Conservation (phyloP, 2,329 filamentous ascomycete species). For the Ceratocystis ficicola region DNA sequence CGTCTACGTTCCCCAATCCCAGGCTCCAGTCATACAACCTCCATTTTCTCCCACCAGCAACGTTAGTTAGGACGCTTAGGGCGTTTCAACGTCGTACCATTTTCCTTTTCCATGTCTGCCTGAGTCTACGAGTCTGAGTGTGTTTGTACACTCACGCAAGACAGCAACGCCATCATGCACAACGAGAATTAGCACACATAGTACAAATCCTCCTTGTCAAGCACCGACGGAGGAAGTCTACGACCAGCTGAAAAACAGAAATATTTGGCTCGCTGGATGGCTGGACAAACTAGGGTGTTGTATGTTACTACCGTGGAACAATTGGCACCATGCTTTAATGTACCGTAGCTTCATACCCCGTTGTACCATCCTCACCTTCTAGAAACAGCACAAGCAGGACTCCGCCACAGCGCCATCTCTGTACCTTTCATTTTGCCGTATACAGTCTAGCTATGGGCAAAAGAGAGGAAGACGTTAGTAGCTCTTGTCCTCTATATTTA, state of each 20-base stretch:
- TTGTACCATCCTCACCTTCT: neutral
- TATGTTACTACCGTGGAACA: neutral
- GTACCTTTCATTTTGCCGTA: neutral
- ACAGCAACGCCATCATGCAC: no score
- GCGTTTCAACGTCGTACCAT: neutral
- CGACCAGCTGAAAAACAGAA: neutral
- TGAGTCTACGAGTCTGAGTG: neutral
- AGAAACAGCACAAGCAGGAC: neutral
- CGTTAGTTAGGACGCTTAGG: neutral
- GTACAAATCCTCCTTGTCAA: no score
- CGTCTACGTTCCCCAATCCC: neutral
- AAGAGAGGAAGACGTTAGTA: neutral
- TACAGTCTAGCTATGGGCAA: neutral
- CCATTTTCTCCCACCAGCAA: neutral
- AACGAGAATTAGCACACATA: no score
- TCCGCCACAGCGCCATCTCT: neutral
- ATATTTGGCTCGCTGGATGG: conserved; percentile 9
- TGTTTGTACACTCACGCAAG: no score
- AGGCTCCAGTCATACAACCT: neutral
- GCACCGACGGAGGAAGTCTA: no score
- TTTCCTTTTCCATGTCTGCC: no score
- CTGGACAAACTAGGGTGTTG: conserved; percentile 1
- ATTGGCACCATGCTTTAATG: neutral
- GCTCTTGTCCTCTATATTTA: neutral
- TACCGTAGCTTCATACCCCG: neutral